phyloP scores from a whole-genome alignment of 2,329 filamentous ascomycete genomes.

The Madurella fahalii region DNA sequence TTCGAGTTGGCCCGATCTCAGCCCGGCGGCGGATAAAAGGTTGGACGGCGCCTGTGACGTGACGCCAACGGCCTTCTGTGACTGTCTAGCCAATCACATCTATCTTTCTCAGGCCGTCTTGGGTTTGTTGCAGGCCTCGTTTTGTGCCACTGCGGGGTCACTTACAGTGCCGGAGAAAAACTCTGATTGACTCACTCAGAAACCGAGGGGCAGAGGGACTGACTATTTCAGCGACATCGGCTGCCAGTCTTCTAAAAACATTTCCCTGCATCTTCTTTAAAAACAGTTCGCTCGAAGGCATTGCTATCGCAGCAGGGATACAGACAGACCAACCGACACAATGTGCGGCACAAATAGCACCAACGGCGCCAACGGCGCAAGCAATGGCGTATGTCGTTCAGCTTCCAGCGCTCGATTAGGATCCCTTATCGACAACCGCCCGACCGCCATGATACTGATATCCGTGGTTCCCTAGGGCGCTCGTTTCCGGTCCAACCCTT shows the following conservation, averaged over 20 bases:
- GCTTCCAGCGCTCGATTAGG: background rate
- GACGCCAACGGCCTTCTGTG: conserved; percentile 14
- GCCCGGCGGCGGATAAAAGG: too few relatives aligned
- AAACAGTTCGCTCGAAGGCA: conserved; percentile 6
- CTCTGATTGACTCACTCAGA: conserved; percentile 28
- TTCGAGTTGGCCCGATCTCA: too few relatives aligned
- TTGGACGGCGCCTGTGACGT: conserved; percentile 13
- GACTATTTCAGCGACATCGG: conserved; percentile 30
- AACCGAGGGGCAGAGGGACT: conserved; percentile 14
- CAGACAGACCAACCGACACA: conserved; percentile 12
- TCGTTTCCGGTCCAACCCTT: conserved; percentile 41
- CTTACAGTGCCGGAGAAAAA: conserved; percentile 20
- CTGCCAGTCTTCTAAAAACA: conserved; percentile 6
- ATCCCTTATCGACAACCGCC: conserved; percentile 6
- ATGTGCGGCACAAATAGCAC: conserved; percentile 25
- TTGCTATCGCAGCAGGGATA: conserved; percentile 6
- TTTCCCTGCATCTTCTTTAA: conserved; percentile 16
- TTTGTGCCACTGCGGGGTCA: conserved; percentile 28
- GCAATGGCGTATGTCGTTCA: conserved; percentile 20
- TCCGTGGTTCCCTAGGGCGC: conserved; percentile 13
- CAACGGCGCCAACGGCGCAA: conserved; percentile 18
- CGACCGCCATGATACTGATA: conserved; percentile 8
- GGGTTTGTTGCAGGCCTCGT: conserved; percentile 3
- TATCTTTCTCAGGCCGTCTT: conserved; percentile 7
- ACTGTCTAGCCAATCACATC: conserved; percentile 20